Base-by-base conservation (phyloP, 192 early-diverging fungal species). In the Cetraspora pellucida region DNA sequence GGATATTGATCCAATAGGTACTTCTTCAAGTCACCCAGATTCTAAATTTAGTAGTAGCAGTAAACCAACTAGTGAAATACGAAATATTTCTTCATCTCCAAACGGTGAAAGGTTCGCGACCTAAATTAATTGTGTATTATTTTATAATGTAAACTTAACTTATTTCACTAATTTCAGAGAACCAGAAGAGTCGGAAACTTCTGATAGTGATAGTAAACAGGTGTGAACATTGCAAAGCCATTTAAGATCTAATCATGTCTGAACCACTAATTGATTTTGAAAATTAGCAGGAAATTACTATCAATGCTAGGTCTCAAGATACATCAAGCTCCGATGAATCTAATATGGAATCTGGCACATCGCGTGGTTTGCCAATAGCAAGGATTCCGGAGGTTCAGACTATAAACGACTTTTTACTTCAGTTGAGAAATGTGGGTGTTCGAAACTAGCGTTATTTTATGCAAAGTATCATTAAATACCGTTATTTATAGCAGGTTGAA, bases 171-270 rank as follows among this genome's bases (percentile, higher is more conserved):
- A 23, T 58, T n/a, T 58, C 10, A 58, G 23, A 30, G 28, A 61
- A 13, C 17, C 28, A 25, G 10, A 3, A 25, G 59, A 61, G 17
- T 61, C 59, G 14, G 58, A 14, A 10, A 28, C 59, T 16, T 61
- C 59, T 16, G 59, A 61, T 10, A 61, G 25, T 61, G 59, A 61
- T 28, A 61, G 23, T 30, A 61, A 25, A n/a, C 55, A 58, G 59
- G 59, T 61, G 59, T 27, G 23, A 23, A 25, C 23, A 61, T 28
- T 13, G 28, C 11, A 19, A 61, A 61, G 5, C 27, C n/a, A 28
- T 61, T 61, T 57, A 57, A 3, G 11, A 14, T 28, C 23, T 27
- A 60, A n/a, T 23, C 13, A 61, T 25, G 16, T n/a, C 1, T 16
- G 16, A 25, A 11, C 59, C 23, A 61, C 25, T 28, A 30, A 25